These are phyloP conservation scores for Beta vulgaris DNA, from an alignment of 148 eudicot species.

Conservation along the genomic window DNA sequence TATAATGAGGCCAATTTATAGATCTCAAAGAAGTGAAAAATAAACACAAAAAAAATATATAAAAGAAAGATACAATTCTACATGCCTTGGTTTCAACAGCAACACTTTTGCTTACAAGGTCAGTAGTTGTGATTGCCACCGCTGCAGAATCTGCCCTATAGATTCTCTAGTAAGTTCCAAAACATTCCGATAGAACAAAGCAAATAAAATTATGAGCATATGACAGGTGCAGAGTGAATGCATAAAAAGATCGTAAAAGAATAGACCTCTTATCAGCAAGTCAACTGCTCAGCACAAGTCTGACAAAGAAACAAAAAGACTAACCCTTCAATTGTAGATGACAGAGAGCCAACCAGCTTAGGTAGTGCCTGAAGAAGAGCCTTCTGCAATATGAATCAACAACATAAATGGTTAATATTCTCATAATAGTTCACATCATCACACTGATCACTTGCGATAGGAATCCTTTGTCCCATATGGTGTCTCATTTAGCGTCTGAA, in stretches of 20 bases:
- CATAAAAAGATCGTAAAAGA: neutral
- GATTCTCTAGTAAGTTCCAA: slow-evolving; percentile 21
- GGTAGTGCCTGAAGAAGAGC: slow-evolving; percentile 83
- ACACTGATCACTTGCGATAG: neutral
- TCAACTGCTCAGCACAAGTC: slow-evolving; percentile 5
- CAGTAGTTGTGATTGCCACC: slow-evolving; percentile 97
- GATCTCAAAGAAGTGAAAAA: neutral
- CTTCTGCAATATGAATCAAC: slow-evolving; percentile 52
- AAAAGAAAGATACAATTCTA: neutral
- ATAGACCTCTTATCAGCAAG: neutral
- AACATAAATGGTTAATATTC: slow-evolving; percentile 7
- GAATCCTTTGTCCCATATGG: too few relatives aligned
- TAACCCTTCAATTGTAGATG: slow-evolving; percentile 78
- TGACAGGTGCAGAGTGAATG: neutral
- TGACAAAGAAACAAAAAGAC: slow-evolving; percentile 15
- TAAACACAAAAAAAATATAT: neutral
- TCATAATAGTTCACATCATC: neutral
- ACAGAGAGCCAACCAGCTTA: slow-evolving; percentile 53
- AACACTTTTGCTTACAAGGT: slow-evolving; percentile 94
- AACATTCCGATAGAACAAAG: neutral
- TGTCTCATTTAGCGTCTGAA: too few relatives aligned
- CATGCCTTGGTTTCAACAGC: slow-evolving; percentile 84
- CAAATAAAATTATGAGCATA: neutral
- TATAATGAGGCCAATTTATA: neutral
- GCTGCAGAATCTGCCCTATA: slow-evolving; percentile 96